Conservation (phyloP, 495 filamentous ascomycete species). For the Staphylotrichum tortipilum region DNA sequence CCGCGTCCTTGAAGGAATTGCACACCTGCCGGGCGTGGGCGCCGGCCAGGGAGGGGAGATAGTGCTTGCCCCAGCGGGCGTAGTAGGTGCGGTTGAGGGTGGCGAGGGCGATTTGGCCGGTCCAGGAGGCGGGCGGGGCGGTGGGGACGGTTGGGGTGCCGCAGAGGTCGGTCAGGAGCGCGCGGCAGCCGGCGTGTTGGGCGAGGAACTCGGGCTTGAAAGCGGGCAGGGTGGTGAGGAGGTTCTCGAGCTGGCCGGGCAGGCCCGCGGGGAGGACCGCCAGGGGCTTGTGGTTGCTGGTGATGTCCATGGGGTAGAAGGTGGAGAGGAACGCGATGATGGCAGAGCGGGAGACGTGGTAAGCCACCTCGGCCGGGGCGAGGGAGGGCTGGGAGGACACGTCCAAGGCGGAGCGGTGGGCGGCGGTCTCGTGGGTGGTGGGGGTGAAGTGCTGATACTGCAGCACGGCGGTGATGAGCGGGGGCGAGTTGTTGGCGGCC, state of each 20-base stretch:
- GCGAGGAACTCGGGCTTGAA: background rate
- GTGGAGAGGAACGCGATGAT: slow-evolving; percentile 32
- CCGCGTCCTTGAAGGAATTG: slow-evolving; percentile 41
- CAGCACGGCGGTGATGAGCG: slow-evolving; percentile 22
- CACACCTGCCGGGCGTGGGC: slow-evolving; percentile 38
- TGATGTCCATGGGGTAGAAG: slow-evolving; percentile 18
- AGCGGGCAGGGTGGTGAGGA: slow-evolving; percentile 26
- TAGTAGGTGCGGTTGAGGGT: slow-evolving; percentile 22
- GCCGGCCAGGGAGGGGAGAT: slow-evolving; percentile 34
- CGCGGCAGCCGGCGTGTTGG: slow-evolving; percentile 7
- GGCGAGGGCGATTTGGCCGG: slow-evolving; percentile 33
- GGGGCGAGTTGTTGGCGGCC: background rate
- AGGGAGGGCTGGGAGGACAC: slow-evolving; percentile 1
- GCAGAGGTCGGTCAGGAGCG: slow-evolving; percentile 22
- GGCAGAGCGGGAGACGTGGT: slow-evolving; percentile 36
- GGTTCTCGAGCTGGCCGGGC: slow-evolving; percentile 5
- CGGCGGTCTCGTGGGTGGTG: background rate
- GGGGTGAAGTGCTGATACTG: slow-evolving; percentile 22
- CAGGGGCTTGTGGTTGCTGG: slow-evolving; percentile 23
- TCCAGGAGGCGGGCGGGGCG: slow-evolving; percentile 1
- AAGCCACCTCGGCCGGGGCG: slow-evolving; percentile 21
- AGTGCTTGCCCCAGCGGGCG: slow-evolving; percentile 36
- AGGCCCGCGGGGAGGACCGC: background rate
- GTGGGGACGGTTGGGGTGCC: slow-evolving; percentile 10
- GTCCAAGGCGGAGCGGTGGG: slow-evolving; percentile 6